Base-by-base conservation (phyloP, 768 basidiomycete species). In the Phallus indusiatus region DNA sequence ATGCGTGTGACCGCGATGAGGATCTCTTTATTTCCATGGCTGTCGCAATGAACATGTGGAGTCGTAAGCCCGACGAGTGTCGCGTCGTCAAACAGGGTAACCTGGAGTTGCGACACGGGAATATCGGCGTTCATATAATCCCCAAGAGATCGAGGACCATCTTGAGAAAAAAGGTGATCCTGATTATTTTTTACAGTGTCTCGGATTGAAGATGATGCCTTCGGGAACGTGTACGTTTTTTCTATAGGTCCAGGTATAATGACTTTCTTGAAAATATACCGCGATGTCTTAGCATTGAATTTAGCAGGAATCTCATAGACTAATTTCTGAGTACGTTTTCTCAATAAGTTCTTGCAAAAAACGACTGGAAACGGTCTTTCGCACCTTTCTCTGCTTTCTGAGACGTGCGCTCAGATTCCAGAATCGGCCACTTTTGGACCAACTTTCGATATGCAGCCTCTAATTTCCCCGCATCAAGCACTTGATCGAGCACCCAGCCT, bases 21-120 rank as follows among this genome's bases (percentile, higher is more conserved):
- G 16, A 61, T 61, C 37, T 61, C 61, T 56, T 61, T 61, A 42
- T 58, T 61, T 3, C 61, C 61, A 20, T 61, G 61, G 9, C 58
- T 58, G 37, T 61, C 61, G 36, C 61, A 61, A 3, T 59, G 42
- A 12, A 61, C 51, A 47, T 61, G 61, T 18, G 61, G 61, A 12
- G 56, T 58, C 16, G 61, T 61, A 46, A 61, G 61, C 2, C 61
- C 61, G 21, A 61, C 36, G 18, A 61, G 36, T 17, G 56, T 59
- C 5, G 56, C 61, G 36, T 61, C 61, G 18, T 51, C 55, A 35
- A 61, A 61, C 2, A 42, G 24, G 11, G 61, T 61, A 5, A 59
- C 34, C 37, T 61, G 60, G 12, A 61, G 47, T 42, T 37, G 36
- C 4, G 49, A 46, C 16, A 61, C 34, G 9, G 60, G 60, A 17